A percentile compares a stretch with the other conserved stretches of the same genome.
Conservation (phyloP, 768 basidiomycete genomes). For the Tulasnella sp. region DNA sequence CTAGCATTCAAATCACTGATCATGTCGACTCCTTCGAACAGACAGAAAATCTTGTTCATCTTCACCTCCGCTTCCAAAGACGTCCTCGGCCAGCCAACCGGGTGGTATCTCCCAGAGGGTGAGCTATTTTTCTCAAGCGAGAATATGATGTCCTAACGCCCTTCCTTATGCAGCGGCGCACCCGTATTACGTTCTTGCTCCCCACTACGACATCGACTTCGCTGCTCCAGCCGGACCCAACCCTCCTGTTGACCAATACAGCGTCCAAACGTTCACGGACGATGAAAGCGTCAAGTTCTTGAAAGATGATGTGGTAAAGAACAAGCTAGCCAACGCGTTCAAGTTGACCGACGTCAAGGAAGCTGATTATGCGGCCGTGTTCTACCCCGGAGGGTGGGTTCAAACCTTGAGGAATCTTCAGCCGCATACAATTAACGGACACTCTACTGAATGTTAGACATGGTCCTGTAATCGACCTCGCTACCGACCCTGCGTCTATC, state of each 20-base stretch:
- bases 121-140: background rate
- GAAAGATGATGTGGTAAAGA: conserved; percentile 44
- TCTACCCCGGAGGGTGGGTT: conserved; percentile 62
- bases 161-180: conserved; percentile 43
- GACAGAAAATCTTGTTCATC: conserved; percentile 51
- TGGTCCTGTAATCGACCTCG: conserved; percentile 66
- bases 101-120: conserved; percentile 58
- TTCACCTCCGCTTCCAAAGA: conserved; percentile 58
- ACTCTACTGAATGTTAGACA: conserved; percentile 32
- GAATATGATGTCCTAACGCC: too few species aligned
- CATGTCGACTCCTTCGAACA: background rate
- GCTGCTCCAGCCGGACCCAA: conserved; percentile 57
- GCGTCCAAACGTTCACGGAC: conserved; percentile 50
- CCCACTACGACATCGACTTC: conserved; percentile 48
- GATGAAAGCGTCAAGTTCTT: conserved; percentile 52
- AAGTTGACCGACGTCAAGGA: conserved; percentile 51
- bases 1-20: too few species aligned
- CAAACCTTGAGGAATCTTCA: too few species aligned
- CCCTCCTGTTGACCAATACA: conserved; percentile 56
- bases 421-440: background rate
- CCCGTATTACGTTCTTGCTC: conserved; percentile 52
- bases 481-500: conserved; percentile 48
- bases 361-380: conserved; percentile 61
- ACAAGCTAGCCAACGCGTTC: conserved; percentile 49
- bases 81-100: conserved; percentile 31